Evolutionary conservation across 139 green algal species (phyloP).

Genomic region (Spirogloea muscicola): DNA sequence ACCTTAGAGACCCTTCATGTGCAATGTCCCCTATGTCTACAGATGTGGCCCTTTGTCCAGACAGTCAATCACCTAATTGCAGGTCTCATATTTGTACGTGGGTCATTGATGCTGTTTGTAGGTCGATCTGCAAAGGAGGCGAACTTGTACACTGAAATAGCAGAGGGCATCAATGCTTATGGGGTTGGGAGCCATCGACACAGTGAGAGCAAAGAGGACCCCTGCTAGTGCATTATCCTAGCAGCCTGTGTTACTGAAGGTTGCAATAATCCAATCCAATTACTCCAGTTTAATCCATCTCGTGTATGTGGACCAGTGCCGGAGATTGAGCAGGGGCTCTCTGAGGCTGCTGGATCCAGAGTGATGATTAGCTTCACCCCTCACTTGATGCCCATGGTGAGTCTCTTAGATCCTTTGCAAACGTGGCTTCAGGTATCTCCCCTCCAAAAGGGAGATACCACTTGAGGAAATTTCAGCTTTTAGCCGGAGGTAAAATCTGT

Average conservation of each 20-base stretch:
- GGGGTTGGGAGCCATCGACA: slow-evolving; percentile 65
- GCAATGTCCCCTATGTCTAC: background rate
- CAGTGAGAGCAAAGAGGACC: slow-evolving; percentile 9
- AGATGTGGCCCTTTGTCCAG: too few species aligned
- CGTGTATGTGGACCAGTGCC: too few species aligned
- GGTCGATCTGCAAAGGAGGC: slow-evolving; percentile 78
- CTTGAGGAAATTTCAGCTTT: too few species aligned
- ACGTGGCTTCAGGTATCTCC: too few species aligned
- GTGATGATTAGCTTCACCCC: slow-evolving; percentile 88
- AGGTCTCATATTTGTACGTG: too few species aligned
- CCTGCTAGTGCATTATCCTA: background rate
- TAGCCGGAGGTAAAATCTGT: too few species aligned
- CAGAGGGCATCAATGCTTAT: slow-evolving; percentile 78
- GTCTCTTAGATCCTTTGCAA: too few species aligned
- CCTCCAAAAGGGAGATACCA: too few species aligned
- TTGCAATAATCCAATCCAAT: background rate
- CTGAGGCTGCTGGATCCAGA: slow-evolving; percentile 63
- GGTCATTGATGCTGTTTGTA: too few species aligned
- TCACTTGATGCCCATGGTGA: slow-evolving; percentile 94
- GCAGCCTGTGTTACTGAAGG: background rate
- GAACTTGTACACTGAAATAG: slow-evolving; percentile 89
- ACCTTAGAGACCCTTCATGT: too few species aligned
- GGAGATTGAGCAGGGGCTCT: slow-evolving; percentile 94
- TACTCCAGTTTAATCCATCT: too few species aligned
- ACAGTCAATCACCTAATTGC: too few species aligned